Percentiles rank a stretch among this genome's conserved stretches.
phyloP scores from a whole-genome alignment of 495 filamentous ascomycete genomes.

The Neurospora tetraspora region DNA sequence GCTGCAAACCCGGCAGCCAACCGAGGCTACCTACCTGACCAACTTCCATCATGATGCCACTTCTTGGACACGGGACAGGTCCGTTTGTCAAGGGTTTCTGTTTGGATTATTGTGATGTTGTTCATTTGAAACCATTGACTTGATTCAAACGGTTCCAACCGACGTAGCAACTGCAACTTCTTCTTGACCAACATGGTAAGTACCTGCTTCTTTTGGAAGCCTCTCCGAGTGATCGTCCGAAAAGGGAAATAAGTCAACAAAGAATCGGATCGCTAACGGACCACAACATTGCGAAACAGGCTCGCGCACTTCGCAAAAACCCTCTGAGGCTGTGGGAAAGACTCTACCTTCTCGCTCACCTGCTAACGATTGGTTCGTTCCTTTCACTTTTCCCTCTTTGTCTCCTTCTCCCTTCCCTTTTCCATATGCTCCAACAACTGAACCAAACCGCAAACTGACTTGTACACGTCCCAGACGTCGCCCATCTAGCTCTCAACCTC shows the following conservation, averaged over 20 bases:
- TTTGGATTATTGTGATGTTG: background rate
- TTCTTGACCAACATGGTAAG: background rate
- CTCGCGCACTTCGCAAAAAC: background rate
- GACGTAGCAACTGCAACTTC: background rate
- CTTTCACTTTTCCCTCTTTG: background rate
- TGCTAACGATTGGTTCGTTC: background rate
- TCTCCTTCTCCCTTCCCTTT: too few species aligned
- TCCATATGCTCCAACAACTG: background rate
- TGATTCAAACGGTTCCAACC: background rate
- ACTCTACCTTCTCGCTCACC: background rate
- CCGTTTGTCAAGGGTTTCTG: background rate
- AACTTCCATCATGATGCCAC: background rate
- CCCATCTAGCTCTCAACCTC: slow-evolving; percentile 11
- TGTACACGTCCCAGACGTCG: background rate
- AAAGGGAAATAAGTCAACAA: background rate
- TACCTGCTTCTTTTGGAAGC: too few species aligned
- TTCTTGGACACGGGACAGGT: background rate
- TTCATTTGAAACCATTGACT: background rate
- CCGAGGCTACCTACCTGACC: background rate
- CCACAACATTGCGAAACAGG: background rate
- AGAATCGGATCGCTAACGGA: background rate
- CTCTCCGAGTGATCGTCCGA: background rate
- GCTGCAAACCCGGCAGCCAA: background rate
- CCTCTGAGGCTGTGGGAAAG: background rate
- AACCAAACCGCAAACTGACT: background rate